A percentile compares a stretch with the other conserved stretches of the same genome.
phyloP scores from a whole-genome alignment of 495 filamentous ascomycete genomes.

The Bacidia gigantensis region DNA sequence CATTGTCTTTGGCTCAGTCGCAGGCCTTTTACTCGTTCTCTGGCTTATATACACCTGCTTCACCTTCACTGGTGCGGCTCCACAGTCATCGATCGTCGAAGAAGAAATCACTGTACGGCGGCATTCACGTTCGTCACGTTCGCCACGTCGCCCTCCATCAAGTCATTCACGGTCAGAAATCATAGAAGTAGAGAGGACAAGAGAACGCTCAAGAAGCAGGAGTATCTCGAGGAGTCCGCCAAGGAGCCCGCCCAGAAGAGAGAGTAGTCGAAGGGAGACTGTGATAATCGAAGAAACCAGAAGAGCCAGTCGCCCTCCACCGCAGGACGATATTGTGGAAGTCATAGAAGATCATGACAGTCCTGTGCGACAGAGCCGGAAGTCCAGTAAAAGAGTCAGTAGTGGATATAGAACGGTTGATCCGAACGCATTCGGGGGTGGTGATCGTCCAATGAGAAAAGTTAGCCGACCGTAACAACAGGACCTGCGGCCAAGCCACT shows the following conservation, averaged over 20 bases:
- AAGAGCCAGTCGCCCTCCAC: constrained; percentile 13
- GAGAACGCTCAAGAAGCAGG: constrained; percentile 15
- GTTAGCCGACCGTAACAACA: constrained; percentile 20
- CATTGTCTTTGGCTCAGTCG: constrained; percentile 70
- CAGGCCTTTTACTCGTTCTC: constrained; percentile 64
- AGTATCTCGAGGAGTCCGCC: constrained; percentile 14
- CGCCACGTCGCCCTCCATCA: constrained; percentile 14
- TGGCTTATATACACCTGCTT: constrained; percentile 61
- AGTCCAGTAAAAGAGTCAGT: constrained; percentile 11
- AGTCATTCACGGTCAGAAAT: constrained; percentile 2
- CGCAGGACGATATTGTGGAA: constrained; percentile 25
- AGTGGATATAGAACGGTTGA: constrained; percentile 23
- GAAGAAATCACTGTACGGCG: constrained; percentile 20
- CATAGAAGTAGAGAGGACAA: constrained; percentile 1
- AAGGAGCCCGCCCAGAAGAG: constrained; percentile 12
- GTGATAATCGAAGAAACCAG: constrained; percentile 20
- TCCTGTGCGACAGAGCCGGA: constrained; percentile 12
- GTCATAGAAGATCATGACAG: constrained; percentile 26
- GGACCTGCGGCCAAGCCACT: neutral
- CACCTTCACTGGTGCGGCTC: constrained; percentile 28
- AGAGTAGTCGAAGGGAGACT: constrained; percentile 14
- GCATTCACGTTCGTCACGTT: constrained; percentile 17
- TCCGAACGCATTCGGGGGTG: constrained; percentile 24
- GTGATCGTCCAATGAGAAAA: constrained; percentile 20
- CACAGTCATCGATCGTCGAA: constrained; percentile 20